Evolutionary conservation across 2,329 filamentous ascomycete genomes (phyloP), one percentile per base, ranked within the genome.

Genomic region (Phoma sp.): DNA sequence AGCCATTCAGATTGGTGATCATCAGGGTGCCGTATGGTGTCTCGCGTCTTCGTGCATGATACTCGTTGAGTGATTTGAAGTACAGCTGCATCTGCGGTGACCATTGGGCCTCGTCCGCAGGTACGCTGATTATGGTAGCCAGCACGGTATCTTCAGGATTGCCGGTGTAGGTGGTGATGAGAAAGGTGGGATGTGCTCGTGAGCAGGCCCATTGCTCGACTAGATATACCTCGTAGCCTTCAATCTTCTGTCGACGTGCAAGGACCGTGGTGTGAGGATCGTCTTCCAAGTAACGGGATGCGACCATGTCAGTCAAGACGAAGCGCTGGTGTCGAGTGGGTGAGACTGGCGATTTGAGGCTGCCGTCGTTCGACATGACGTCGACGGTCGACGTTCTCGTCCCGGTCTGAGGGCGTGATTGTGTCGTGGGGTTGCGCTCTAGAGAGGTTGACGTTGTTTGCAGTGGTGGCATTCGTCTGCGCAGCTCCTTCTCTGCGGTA

Each of bases 161-260:
- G 50, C 94, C 95, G 0, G 94, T 98, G 71, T 95, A 97, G 3
- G 93, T 96, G 37, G 90, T 90, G 62, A 98, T 96, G 44, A 96
- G 85, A 61, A 96, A 90, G 15, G 94, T 97, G 0, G 94, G 94
- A 59, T 96, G 92, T 52, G 87, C 84, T 47, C 95, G 87, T 12
- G 94, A 97, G 76, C 93, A 97, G 6, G 92, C 92, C 95, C 95
- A 99, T 81, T 99, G 95, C 75, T 98, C 95, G 62, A 98, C 92
- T 15, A 98, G 79, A 75, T 98, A 98, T 58, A 94, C 82, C 74
- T 98, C 93, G 76, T 97, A 98, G 62, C 94, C 94, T 57, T 85
- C 79, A 6, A 99, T 82, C 44, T 84, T 80, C 44, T 84, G 82
- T 51, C 86, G 85, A 48, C 89, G 88, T 64, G 93, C 86, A 61